Base-by-base conservation (phyloP, 345 rosid genomes). In the Corchorus olitorius region DNA sequence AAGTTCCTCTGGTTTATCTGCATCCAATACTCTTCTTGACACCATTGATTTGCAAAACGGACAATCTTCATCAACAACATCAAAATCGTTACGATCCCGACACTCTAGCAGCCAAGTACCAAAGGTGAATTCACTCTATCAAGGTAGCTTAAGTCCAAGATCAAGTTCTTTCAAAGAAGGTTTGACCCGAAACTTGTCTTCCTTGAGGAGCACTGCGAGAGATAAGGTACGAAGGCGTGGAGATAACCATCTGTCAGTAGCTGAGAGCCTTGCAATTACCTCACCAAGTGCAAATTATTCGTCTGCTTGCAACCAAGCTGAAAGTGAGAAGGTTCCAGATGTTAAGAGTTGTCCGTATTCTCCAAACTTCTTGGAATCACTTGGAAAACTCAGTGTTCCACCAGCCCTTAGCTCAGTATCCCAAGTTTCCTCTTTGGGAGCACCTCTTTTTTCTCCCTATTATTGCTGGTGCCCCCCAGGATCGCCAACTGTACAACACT, bases 391-490 rank as follows among this genome's bases (percentile, higher is more conserved):
- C 53, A 62, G 83, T 14, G 46, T 59, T 16, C 87, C 92, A 0
- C 70, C 79, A 20, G n/a, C 80, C 61, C 37, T 81, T 46, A 77
- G 82, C 48, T 78, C 85, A 4, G 76, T 76, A 20, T 80, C 89
- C 33, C 87, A 79, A 13, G 84, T 77, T 48, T 75, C 93, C 63
- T 75, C 88, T 39, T 43, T 76, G 12, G 80, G 77, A 49, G 77
- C 90, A 60, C 89, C 94, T 34, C 80, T 87, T 8, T 85, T 88
- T 79, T 84, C 99, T 65, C 99, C 99, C 9, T 86, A 90, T 76
- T 97, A 94, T 81, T 92, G 97, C 76, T 91, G 97, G 97, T 97
- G 99, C 69, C 97, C 98, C 37, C 87, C 84, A 22, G 88, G 84
- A 80, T 66, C 88, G 45, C 77, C 97, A 52, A 56, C 87, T 8